These are phyloP conservation scores for Lactarius sp. DNA, from an alignment of 768 basidiomycete genomes.

Conservation along the genomic window DNA sequence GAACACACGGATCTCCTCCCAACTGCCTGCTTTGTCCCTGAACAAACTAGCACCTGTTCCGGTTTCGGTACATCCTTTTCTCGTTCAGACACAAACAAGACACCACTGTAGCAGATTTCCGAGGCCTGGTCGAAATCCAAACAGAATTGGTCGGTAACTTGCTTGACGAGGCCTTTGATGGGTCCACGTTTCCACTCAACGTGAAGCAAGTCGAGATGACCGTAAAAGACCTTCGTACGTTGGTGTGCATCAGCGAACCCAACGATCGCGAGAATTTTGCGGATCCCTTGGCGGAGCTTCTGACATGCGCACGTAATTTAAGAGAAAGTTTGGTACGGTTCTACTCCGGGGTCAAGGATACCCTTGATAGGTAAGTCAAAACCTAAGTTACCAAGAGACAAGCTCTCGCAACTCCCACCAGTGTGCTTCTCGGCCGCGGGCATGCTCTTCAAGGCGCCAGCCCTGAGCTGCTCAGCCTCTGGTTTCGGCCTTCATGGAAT, in stretches of 20 bases:
- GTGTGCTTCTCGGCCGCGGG: background rate
- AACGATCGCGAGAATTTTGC: conserved; percentile 4
- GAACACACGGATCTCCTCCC: background rate
- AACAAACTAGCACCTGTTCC: background rate
- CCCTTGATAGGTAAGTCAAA: conserved; percentile 40
- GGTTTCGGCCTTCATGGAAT: background rate
- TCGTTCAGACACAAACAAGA: background rate
- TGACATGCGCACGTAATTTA: background rate
- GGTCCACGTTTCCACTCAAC: background rate
- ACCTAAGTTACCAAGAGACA: conserved; percentile 38
- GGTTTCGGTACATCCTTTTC: background rate
- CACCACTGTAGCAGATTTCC: background rate
- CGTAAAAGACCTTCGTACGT: conserved; percentile 3
- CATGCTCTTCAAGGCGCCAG: background rate
- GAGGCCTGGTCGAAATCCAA: background rate
- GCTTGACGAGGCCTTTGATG: background rate
- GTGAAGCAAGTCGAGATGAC: background rate
- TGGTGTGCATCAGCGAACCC: background rate
- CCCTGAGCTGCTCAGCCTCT: background rate
- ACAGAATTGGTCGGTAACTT: background rate
- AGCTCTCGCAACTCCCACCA: conserved; percentile 1
- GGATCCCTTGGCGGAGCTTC: conserved; percentile 8
- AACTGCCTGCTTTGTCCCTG: conserved; percentile 5
- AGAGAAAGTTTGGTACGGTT: conserved; percentile 1
- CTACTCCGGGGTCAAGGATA: background rate